Evolutionary conservation across 169 alveolate species (phyloP).

Genomic region (Blepharisma undulans): DNA sequence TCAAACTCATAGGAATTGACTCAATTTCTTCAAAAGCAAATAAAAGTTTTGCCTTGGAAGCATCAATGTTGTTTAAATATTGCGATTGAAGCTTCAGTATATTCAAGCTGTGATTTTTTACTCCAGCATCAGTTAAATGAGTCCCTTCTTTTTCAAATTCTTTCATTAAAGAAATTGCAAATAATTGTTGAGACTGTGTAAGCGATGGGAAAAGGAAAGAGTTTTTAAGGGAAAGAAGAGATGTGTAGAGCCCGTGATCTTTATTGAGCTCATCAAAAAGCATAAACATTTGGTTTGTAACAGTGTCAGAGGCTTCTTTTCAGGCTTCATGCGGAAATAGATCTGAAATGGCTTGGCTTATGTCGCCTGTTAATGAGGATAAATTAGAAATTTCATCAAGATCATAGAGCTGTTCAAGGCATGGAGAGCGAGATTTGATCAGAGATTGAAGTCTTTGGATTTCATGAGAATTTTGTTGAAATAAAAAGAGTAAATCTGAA

Average conservation of each 20-base stretch:
- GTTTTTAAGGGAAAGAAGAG: not conserved
- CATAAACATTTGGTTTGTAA: not conserved
- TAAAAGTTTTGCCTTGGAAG: not conserved
- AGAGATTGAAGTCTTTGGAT: not conserved
- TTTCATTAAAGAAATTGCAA: not conserved
- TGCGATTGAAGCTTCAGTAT: not conserved
- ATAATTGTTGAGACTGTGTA: not conserved
- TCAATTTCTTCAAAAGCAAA: slow-evolving; percentile 16
- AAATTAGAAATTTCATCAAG: slow-evolving; percentile 17
- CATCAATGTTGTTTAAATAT: not conserved
- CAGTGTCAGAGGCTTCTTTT: not conserved
- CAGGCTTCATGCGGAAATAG: not conserved
- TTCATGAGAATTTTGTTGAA: not conserved
- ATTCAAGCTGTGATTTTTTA: not conserved
- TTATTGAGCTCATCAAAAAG: not conserved
- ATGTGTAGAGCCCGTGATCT: not conserved
- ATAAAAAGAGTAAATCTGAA: not conserved
- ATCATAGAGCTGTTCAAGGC: not conserved
- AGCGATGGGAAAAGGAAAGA: not conserved
- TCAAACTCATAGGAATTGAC: not conserved
- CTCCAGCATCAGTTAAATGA: not conserved
- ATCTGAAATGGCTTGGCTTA: slow-evolving; percentile 16
- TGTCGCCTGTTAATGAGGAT: slow-evolving; percentile 7
- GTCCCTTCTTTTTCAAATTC: slow-evolving; percentile 31
- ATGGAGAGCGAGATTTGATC: not conserved